phyloP scores from a whole-genome alignment of 1,284 basidiomycete genomes.

The Coniferiporia weirii region DNA sequence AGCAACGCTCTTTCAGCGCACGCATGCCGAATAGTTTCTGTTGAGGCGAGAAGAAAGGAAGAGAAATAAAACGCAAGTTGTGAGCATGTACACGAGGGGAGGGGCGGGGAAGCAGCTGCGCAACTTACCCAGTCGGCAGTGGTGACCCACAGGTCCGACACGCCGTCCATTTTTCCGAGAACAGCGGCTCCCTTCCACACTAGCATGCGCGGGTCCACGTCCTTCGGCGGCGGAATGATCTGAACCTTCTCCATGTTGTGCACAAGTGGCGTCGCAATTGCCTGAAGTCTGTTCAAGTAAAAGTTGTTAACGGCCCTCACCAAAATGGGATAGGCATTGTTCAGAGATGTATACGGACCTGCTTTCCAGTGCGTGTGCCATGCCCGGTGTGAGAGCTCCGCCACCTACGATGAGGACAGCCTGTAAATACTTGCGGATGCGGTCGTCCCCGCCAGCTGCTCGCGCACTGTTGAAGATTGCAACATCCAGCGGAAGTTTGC shows the following conservation, averaged over 20 bases:
- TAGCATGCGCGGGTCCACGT: constrained; percentile 85
- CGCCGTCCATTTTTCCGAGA: constrained; percentile 86
- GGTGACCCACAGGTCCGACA: constrained; percentile 87
- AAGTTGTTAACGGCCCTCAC: constrained; percentile 4
- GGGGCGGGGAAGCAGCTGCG: constrained; percentile 18
- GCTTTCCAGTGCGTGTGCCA: constrained; percentile 75
- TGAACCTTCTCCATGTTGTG: constrained; percentile 78
- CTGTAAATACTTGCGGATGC: constrained; percentile 84
- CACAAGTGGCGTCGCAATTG: constrained; percentile 78
- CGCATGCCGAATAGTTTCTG: constrained; percentile 76
- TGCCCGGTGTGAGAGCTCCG: constrained; percentile 66
- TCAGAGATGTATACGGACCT: constrained; percentile 40
- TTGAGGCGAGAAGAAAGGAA: constrained; percentile 15
- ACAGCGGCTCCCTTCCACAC: constrained; percentile 97
- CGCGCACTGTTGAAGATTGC: constrained; percentile 91
- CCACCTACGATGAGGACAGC: constrained; percentile 89
- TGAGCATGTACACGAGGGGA: constrained; percentile 2
- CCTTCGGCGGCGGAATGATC: constrained; percentile 89
- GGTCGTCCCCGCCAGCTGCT: constrained; percentile 82
- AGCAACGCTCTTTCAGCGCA: constrained; percentile 74
- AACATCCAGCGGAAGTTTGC: constrained; percentile 88
- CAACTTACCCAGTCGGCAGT: constrained; percentile 77
- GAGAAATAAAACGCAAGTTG: constrained; percentile 15
- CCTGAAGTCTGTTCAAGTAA: constrained; percentile 56
- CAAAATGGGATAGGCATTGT: neutral